Base-by-base conservation (phyloP, 2,329 filamentous ascomycete genomes). In the Arthroderma uncinatum region DNA sequence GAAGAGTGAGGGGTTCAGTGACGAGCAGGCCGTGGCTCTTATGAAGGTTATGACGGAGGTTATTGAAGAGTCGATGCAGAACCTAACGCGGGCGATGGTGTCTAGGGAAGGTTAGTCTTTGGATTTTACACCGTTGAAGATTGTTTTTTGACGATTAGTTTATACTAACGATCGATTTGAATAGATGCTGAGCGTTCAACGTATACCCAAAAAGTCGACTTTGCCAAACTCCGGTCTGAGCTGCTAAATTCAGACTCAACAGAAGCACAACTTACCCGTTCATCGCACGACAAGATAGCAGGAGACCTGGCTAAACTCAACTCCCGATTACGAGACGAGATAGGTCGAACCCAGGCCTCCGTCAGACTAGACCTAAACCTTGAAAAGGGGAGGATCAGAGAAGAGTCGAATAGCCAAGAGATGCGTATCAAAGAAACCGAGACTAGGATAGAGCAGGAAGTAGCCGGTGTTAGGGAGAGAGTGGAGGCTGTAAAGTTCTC, bases 391-490 rank as follows among this genome's bases (percentile, higher is more conserved):
- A 82, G 93, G 61, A 98, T 97, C 64, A 79, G 93, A 61, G 93
- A 98, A 74, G 93, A 98, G 77, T 90, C 91, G 16, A 94, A 95
- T 63, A 86, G 87, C 58, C 93, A 97, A 75, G 93, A 98, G 73
- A 83, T 98, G 73, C 94, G 95, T 77, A 89, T 98, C 67, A 96
- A 95, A 77, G 93, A 98, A 80, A 97, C 93, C 10, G 93, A 98
- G 76, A 95, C 91, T 58, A 85, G 94, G 74, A 97, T 98, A 67
- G 93, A 98, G 77, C 92, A 97, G 75, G 93, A 97, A 77, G 90
- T 93, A 56, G 92, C 92, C 40, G 86, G 87, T 33, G 72, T 98
- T 68, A 79, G 89, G 63, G 93, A 97, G 77, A 86, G 94, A 74
- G 79, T 98, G 52, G 93, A 98, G 76, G 87, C 89, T 64, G 93